These are phyloP conservation scores for Lodderomyces beijingensis DNA, from an alignment of 1,139 yeast genomes.

Conservation along the genomic window DNA sequence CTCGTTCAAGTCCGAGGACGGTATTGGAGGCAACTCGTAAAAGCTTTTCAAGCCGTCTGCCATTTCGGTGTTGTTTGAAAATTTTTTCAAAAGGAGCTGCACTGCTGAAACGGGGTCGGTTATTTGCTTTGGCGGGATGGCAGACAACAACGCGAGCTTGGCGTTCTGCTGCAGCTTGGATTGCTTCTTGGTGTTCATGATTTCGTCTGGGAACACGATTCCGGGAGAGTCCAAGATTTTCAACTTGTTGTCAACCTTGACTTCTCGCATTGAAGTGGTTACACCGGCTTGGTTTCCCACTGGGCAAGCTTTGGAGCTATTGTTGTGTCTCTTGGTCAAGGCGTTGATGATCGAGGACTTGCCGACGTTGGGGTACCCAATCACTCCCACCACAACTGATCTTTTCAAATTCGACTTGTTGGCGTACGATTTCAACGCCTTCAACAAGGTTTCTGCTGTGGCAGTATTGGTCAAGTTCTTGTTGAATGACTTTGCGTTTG, in stretches of 20 bases:
- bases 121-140: slow-evolving; percentile 84
- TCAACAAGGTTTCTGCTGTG: slow-evolving; percentile 72
- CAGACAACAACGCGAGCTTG: slow-evolving; percentile 80
- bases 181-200: slow-evolving; percentile 39
- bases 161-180: slow-evolving; percentile 72
- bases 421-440: slow-evolving; percentile 83
- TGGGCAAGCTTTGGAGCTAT: slow-evolving; percentile 73
- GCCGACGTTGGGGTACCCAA: slow-evolving; percentile 93
- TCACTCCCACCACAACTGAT: slow-evolving; percentile 91
- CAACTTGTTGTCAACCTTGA: slow-evolving; percentile 85
- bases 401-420: slow-evolving; percentile 80
- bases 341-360: slow-evolving; percentile 94
- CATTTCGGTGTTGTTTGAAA: slow-evolving; percentile 69
- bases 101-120: slow-evolving; percentile 84
- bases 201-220: slow-evolving; percentile 84
- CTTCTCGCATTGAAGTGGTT: slow-evolving; percentile 86
- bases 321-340: slow-evolving; percentile 76
- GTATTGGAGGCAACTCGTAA: slow-evolving; percentile 80
- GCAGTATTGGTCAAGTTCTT: slow-evolving; percentile 69
- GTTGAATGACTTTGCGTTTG: slow-evolving; percentile 66
- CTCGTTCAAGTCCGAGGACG: slow-evolving; percentile 58
- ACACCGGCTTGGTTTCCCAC: slow-evolving; percentile 98
- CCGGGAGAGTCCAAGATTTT: slow-evolving; percentile 95
- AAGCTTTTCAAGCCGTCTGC: slow-evolving; percentile 67
- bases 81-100: slow-evolving; percentile 66